phyloP scores from a whole-genome alignment of 768 basidiomycete genomes.

The Suillus tomentosus region DNA sequence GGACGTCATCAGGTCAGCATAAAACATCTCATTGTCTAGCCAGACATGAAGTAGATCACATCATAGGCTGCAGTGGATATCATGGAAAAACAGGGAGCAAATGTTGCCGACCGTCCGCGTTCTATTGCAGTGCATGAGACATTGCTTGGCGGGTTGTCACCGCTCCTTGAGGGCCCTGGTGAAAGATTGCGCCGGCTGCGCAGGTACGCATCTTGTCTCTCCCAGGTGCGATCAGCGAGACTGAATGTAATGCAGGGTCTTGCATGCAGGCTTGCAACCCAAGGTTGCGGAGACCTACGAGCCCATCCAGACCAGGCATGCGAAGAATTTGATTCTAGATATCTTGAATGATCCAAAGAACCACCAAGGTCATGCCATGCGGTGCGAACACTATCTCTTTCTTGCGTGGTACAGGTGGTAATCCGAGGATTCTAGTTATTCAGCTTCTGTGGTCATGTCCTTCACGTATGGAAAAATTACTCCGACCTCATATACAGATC shows the following conservation, averaged over 20 bases:
- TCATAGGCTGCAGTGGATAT: constrained; percentile 44
- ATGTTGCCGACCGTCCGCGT: constrained; percentile 38
- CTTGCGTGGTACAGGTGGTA: neutral
- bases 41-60: neutral
- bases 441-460: neutral
- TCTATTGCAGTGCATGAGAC: constrained; percentile 37
- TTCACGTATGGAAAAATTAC: constrained; percentile 12
- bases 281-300: neutral
- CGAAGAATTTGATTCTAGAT: neutral
- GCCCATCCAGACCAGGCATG: neutral
- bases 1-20: constrained; percentile 23
- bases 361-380: neutral
- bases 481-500: constrained; percentile 38
- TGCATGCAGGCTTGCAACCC: neutral
- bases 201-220: neutral
- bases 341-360: neutral
- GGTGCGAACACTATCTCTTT: neutral
- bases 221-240: neutral
- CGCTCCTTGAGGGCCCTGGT: constrained; percentile 27
- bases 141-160: constrained; percentile 35
- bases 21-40: neutral
- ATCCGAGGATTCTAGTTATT: neutral
- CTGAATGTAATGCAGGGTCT: neutral
- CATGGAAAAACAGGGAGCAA: constrained; percentile 40
- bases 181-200: constrained; percentile 32